Evolutionary conservation across 345 rosid genomes (phyloP), one percentile per base, ranked within the genome.

Genomic region (Aethionema arabicum): DNA sequence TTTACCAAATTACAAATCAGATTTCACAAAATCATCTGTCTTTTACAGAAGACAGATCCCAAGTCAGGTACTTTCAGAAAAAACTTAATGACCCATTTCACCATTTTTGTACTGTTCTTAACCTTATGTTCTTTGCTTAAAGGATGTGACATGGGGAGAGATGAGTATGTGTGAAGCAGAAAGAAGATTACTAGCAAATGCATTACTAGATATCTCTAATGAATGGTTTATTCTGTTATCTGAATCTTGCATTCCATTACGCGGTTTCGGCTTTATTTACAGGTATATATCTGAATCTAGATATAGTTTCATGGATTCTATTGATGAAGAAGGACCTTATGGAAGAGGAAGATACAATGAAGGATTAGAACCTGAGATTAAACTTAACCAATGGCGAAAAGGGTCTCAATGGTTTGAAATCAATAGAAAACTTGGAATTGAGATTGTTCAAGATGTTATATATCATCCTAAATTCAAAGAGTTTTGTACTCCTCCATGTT

Each of bases 121-220:
- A 21, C 27, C 41, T 68, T 44, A 52, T 15, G 45, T 32, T 70
- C 55, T 52, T 13, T 13, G 9, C 45, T 64, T 67, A 53, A 79
- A 86, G 96, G 74, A 69, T 47, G 97, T 81, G 50, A 82, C 77
- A 57, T 90, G 99, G 99, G 99, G 99, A 72, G 78, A 49, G 76
- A 87, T 84, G 96, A 93, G 96, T 44, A 87, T 87, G 97, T 81
- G 88, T 37, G 97, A 93, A 35, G 97, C 96, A 12, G 97, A 93
- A 76, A 85, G 91, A 66, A 83, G 99, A 46, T 96, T 93, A 48
- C 39, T 87, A 3, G 96, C 95, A 30, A 93, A 90, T 12, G 99
- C 97, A 13, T 66, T 93, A 70, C 95, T 93, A 5, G 97, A 90
- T 61, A 70, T 85, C 33, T 85, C 95, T 21, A 93, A 87, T 21